Conservation (phyloP, 2,329 filamentous ascomycete genomes). For the Paraphaeosphaeria minitans region DNA sequence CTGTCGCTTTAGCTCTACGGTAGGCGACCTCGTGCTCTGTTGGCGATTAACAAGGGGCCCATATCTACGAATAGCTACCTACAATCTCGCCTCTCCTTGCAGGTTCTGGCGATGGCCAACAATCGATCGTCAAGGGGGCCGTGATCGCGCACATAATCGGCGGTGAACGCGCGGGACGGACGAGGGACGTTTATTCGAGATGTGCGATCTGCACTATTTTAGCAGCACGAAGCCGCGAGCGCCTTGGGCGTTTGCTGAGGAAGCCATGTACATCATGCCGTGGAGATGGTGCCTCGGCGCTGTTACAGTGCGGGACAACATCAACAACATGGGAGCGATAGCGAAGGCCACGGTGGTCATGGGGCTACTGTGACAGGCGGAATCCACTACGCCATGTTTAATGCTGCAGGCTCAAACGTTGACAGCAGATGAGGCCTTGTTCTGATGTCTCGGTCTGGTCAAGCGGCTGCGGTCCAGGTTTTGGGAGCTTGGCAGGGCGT, state of each 20-base stretch:
- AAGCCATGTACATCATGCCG: constrained; percentile 15
- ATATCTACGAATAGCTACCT: not conserved
- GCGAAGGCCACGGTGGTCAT: constrained; percentile 7
- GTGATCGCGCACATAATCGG: not conserved
- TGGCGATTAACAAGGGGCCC: not conserved
- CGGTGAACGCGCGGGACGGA: constrained; percentile 13
- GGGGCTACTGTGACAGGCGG: constrained; percentile 12
- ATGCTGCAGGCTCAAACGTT: not conserved
- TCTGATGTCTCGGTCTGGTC: not conserved
- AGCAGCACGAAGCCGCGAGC: constrained; percentile 1
- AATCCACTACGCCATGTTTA: not conserved
- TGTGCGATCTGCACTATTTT: constrained; percentile 10
- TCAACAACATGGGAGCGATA: not conserved
- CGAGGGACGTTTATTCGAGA: constrained; percentile 13
- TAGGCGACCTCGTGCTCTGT: constrained; percentile 1
- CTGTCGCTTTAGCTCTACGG: constrained; percentile 1
- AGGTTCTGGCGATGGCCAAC: not conserved
- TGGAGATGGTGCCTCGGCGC: constrained; percentile 10
- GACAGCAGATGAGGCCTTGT: not conserved
- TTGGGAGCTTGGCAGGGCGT: constrained; percentile 19
- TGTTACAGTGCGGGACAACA: not conserved
- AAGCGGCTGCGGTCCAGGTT: constrained; percentile 2
- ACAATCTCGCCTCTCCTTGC: constrained; percentile 3
- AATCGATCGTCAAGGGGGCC: not conserved
- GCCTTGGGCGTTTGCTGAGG: not conserved